Percentiles rank a stretch among this genome's conserved stretches.
These are phyloP conservation scores for Sarcodon aspratus DNA, from an alignment of 768 basidiomycete species.

Conservation along the genomic window DNA sequence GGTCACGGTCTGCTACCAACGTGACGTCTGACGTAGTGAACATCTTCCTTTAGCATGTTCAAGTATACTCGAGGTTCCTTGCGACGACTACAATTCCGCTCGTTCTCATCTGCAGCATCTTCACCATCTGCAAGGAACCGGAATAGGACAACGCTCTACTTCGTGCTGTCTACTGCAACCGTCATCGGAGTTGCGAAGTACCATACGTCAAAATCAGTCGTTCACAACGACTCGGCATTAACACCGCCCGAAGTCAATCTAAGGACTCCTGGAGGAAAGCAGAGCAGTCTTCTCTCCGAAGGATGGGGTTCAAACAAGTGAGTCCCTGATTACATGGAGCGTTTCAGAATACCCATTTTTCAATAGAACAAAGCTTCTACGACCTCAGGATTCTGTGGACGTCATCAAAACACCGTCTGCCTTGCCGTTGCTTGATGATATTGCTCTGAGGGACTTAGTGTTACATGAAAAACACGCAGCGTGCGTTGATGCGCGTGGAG, in stretches of 20 bases:
- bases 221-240: neutral
- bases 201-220: neutral
- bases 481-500: slow-evolving; percentile 68
- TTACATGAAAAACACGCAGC: slow-evolving; percentile 59
- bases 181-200: neutral
- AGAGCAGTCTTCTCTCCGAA: neutral
- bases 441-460: slow-evolving; percentile 64
- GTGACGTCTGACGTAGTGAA: no score
- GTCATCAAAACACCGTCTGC: slow-evolving; percentile 37
- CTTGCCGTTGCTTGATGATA: slow-evolving; percentile 48
- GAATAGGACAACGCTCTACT: no score
- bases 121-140: no score
- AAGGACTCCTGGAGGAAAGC: neutral
- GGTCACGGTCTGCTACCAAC: no score
- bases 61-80: no score
- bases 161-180: no score
- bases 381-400: slow-evolving; percentile 10
- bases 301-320: slow-evolving; percentile 75
- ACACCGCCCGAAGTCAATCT: neutral
- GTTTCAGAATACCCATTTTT: neutral
- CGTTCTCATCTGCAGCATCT: no score
- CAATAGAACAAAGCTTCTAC: neutral
- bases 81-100: no score
- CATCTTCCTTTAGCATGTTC: no score
- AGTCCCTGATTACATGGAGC: slow-evolving; percentile 7